phyloP scores from a whole-genome alignment of 2,329 filamentous ascomycete species.

The Mycosphaerella arachidis region DNA sequence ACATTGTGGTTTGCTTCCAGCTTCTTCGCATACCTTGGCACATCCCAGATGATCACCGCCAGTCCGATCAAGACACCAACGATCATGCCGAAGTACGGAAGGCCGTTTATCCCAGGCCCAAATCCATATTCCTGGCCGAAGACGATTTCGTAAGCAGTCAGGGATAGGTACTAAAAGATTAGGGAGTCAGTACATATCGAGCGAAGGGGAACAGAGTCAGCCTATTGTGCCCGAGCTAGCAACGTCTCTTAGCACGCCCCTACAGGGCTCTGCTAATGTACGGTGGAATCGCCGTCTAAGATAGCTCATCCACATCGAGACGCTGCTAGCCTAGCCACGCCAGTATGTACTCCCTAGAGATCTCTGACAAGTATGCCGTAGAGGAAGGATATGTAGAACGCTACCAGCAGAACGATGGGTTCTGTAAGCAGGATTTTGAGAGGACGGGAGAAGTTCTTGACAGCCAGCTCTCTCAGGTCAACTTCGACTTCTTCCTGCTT shows the following conservation, averaged over 20 bases:
- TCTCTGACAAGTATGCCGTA: constrained; percentile 22
- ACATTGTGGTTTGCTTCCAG: constrained; percentile 30
- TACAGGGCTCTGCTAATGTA: too few relatives aligned
- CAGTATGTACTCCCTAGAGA: too few relatives aligned
- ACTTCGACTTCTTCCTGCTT: constrained; percentile 39
- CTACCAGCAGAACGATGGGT: constrained; percentile 46
- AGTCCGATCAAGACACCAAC: constrained; percentile 26
- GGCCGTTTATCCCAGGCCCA: constrained; percentile 62
- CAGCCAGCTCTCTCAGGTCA: constrained; percentile 32
- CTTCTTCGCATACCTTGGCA: constrained; percentile 34
- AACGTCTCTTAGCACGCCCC: too few relatives aligned
- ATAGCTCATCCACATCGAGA: too few relatives aligned
- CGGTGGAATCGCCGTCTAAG: too few relatives aligned
- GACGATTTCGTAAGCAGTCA: constrained; percentile 78
- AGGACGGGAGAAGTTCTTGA: constrained; percentile 37
- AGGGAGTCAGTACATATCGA: too few relatives aligned
- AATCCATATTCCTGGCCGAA: constrained; percentile 69
- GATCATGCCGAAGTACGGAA: constrained; percentile 77
- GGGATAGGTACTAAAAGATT: constrained; percentile 60
- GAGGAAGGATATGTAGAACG: constrained; percentile 40
- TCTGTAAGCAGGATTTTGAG: constrained; percentile 47
- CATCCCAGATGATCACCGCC: constrained; percentile 21
- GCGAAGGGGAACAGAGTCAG: too few relatives aligned
- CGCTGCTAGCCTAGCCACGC: too few relatives aligned
- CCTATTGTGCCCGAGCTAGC: too few relatives aligned